These are phyloP conservation scores for Linum tenue DNA, from an alignment of 345 rosid genomes.

Conservation along the genomic window DNA sequence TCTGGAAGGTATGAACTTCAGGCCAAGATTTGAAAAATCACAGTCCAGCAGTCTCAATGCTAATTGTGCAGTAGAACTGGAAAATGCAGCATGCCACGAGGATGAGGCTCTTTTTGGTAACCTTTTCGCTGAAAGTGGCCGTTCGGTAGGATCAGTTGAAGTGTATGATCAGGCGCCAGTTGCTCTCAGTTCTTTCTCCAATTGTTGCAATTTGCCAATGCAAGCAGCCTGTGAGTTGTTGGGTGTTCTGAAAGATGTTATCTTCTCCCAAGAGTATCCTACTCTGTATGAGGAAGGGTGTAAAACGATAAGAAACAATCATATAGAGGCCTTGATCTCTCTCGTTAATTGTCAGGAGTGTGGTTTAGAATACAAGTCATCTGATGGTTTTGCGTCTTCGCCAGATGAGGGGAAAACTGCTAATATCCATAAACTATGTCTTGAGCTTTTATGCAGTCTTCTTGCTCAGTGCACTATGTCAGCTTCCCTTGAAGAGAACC, in stretches of 20 bases:
- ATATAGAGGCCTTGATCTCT: constrained; percentile 70
- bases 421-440: constrained; percentile 48
- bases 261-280: constrained; percentile 62
- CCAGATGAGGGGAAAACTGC: constrained; percentile 53
- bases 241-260: constrained; percentile 58
- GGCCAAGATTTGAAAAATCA: constrained; percentile 59
- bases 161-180: constrained; percentile 58
- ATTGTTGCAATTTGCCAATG: constrained; percentile 55
- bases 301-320: constrained; percentile 43
- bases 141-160: constrained; percentile 63
- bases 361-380: constrained; percentile 36
- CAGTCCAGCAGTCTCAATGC: constrained; percentile 46
- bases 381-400: constrained; percentile 32
- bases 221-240: constrained; percentile 71
- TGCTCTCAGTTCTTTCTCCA: constrained; percentile 31
- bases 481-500: constrained; percentile 61
- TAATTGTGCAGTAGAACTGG: constrained; percentile 57
- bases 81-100: constrained; percentile 70
- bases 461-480: constrained; percentile 48
- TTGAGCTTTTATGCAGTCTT: constrained; percentile 63
- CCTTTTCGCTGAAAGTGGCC: constrained; percentile 77
- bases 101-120: constrained; percentile 96
- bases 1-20: constrained; percentile 65
- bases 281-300: constrained; percentile 63
- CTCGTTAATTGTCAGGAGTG: constrained; percentile 40